Base-by-base conservation (phyloP, 192 early-diverging fungal genomes). In the Phycomyces blakesleeanus region DNA sequence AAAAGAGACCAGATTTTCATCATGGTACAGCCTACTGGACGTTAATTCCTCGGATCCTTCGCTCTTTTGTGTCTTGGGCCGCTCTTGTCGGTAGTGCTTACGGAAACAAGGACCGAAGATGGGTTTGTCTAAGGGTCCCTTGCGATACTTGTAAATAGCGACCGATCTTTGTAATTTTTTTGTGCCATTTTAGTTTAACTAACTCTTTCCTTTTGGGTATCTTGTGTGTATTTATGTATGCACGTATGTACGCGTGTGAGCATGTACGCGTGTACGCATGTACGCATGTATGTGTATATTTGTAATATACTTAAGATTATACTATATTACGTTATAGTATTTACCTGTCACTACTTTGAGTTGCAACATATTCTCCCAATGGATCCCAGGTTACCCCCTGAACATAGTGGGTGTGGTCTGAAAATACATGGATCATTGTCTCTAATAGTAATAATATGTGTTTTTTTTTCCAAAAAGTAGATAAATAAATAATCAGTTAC, bases 361-460 rank as follows among this genome's bases (percentile, higher is more conserved):
- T 90, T 6, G 89, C 92, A 15, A 98, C 72, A 72, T 82, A 98
- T 64, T 90, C 72, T 41, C 87, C 88, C 14, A 91, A 68, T 7
- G 96, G 94, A 72, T 98, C 96, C 96, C 96, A 98, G 20, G 88
- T 83, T 11, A 98, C 91, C 40, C 96, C 96, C 74, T 98, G 96
- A n/a, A 98, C 93, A 66, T 93, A 95, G 61, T 97, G 91, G 41
- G 78, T 78, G 72, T 98, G 96, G 59, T 96, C 86, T 2, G 84
- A 75, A 51, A 89, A 79, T 18, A 92, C 84, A 61, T 89, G 87
- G 34, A 94, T 71, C 62, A 87, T 91, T 55, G 81, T 82, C 42
- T 84, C 90, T 83, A 15, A n/a, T n/a, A n/a, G n/a, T n/a, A n/a
- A n/a, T n/a, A n/a, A n/a, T n/a, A n/a, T n/a, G n/a, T n/a, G n/a